These are phyloP conservation scores for Aspergillus candidus DNA, from an alignment of 2,329 filamentous ascomycete species.

Conservation along the genomic window DNA sequence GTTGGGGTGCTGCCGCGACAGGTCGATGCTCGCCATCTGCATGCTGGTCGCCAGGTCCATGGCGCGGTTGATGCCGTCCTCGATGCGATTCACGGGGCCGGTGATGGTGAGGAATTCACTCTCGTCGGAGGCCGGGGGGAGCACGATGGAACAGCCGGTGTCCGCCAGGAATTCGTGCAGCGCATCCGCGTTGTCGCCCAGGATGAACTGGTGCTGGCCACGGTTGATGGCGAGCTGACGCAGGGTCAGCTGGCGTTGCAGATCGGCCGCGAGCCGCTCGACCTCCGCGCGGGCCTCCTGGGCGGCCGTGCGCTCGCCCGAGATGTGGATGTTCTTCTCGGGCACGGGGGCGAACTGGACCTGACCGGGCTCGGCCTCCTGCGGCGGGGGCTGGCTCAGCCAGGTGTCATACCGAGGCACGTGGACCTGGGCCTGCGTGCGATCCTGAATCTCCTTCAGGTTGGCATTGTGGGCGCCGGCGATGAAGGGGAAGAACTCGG, in stretches of 20 bases:
- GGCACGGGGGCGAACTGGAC: conserved; percentile 65
- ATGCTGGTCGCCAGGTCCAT: conserved; percentile 85
- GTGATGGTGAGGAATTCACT: conserved; percentile 80
- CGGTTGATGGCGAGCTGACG: conserved; percentile 77
- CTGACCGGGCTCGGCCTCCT: conserved; percentile 56
- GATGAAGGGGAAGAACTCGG: conserved; percentile 94
- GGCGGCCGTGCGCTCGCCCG: conserved; percentile 77
- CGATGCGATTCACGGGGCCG: conserved; percentile 68
- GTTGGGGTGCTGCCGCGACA: conserved; percentile 70
- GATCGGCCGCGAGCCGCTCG: conserved; percentile 68
- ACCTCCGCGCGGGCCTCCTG: conserved; percentile 74
- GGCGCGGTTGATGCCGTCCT: conserved; percentile 70
- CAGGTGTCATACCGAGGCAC: conserved; percentile 78
- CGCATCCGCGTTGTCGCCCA: conserved; percentile 73
- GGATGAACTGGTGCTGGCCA: conserved; percentile 89
- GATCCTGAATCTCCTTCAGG: conserved; percentile 62
- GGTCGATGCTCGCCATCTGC: conserved; percentile 76
- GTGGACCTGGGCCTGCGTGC: conserved; percentile 70
- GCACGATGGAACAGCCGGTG: conserved; percentile 81
- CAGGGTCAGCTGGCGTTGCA: conserved; percentile 68
- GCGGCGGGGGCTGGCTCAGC: conserved; percentile 60
- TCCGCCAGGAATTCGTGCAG: conserved; percentile 81
- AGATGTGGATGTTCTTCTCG: conserved; percentile 74
- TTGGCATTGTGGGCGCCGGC: conserved; percentile 68
- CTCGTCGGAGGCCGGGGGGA: conserved; percentile 69